A percentile compares a stretch with the other conserved stretches of the same genome.
Evolutionary conservation across 2,329 filamentous ascomycete species (phyloP).

Genomic region (Neofusicoccum umdonicola): DNA sequence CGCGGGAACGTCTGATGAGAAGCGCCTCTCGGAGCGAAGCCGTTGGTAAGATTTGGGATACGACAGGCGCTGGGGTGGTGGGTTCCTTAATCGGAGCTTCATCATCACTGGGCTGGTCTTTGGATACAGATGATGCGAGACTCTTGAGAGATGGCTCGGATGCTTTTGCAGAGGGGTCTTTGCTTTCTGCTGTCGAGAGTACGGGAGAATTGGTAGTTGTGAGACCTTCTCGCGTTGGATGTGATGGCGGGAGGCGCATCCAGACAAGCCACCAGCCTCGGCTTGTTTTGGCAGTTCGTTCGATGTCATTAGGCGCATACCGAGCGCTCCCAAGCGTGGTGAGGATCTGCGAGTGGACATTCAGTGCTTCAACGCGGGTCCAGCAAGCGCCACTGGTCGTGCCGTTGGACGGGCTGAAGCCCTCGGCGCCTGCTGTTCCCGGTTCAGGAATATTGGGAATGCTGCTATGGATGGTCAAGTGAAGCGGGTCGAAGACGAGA

Average conservation of each 20-base stretch:
- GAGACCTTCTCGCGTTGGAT: not conserved
- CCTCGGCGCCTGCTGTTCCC: constrained; percentile 42
- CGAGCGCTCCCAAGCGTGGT: constrained; percentile 55
- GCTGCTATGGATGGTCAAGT: constrained; percentile 59
- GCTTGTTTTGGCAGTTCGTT: constrained; percentile 61
- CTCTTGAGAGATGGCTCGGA: not conserved
- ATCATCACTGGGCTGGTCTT: not conserved
- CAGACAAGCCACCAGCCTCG: constrained; percentile 69
- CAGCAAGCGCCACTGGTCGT: constrained; percentile 31
- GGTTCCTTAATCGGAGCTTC: not conserved
- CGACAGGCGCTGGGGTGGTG: not conserved
- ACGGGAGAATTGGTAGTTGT: not conserved
- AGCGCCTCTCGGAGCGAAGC: constrained; percentile 19
- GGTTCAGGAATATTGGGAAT: constrained; percentile 63
- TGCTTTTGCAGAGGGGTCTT: constrained; percentile 17
- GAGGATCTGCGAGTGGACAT: constrained; percentile 60
- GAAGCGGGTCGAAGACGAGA: constrained; percentile 59
- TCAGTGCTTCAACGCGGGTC: constrained; percentile 59
- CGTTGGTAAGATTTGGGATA: not conserved
- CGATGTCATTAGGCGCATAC: constrained; percentile 45
- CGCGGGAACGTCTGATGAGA: constrained; percentile 19
- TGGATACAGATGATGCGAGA: not conserved
- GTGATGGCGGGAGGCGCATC: constrained; percentile 49
- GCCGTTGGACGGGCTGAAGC: constrained; percentile 21
- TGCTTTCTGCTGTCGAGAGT: constrained; percentile 17